Evolutionary conservation across 2,329 filamentous ascomycete genomes (phyloP).

Genomic region (Ophiocordyceps camponoti-leonardi): DNA sequence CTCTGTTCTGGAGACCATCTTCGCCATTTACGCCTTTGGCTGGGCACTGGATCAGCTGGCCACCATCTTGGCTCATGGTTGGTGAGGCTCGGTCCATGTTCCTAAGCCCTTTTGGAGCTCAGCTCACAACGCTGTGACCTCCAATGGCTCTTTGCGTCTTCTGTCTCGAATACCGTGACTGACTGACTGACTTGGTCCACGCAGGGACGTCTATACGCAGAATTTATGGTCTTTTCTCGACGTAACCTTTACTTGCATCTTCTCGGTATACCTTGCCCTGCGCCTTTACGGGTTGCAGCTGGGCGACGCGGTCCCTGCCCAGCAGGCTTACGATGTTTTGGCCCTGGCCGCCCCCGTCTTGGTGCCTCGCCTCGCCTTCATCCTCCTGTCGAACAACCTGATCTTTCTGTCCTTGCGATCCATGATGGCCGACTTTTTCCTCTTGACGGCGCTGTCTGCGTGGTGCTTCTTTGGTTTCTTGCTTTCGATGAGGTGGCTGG

Average conservation of each 20-base stretch:
- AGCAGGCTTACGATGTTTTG: constrained; percentile 63
- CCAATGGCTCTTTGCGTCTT: neutral
- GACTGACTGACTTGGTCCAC: neutral
- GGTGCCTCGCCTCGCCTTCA: constrained; percentile 66
- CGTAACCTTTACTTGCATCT: constrained; percentile 59
- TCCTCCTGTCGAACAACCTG: constrained; percentile 67
- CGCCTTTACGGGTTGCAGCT: constrained; percentile 46
- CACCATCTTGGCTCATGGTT: constrained; percentile 58
- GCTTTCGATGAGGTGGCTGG: constrained; percentile 63
- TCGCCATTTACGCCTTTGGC: constrained; percentile 57
- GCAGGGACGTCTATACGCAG: constrained; percentile 66
- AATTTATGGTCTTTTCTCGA: constrained; percentile 83
- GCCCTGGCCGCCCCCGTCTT: constrained; percentile 63
- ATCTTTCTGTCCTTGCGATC: constrained; percentile 65
- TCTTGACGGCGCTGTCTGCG: constrained; percentile 54
- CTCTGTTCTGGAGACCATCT: constrained; percentile 43
- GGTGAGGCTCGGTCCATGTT: constrained; percentile 17
- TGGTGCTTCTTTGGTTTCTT: constrained; percentile 80
- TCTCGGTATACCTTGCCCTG: constrained; percentile 47
- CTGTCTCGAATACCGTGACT: neutral
- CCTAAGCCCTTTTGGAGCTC: neutral
- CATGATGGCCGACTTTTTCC: constrained; percentile 77
- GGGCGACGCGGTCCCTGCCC: constrained; percentile 27
- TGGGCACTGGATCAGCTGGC: constrained; percentile 68
- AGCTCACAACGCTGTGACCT: neutral